phyloP scores from a whole-genome alignment of 306 rosid genomes.

The Carpinus viminea region DNA sequence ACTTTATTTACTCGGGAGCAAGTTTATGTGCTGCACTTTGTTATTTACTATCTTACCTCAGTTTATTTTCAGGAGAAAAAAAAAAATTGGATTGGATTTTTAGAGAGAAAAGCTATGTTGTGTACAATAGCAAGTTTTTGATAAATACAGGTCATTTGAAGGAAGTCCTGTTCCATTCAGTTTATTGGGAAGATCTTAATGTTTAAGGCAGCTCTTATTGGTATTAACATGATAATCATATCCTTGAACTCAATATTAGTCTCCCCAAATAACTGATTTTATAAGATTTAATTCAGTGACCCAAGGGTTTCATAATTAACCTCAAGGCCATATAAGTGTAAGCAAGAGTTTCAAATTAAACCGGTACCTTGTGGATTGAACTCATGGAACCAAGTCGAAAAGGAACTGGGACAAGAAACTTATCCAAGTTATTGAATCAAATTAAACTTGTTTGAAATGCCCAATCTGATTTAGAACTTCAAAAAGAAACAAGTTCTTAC shows the following conservation, averaged over 20 bases:
- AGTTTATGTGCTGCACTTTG: slow-evolving; percentile 9
- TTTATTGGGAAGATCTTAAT: background rate
- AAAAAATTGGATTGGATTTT: background rate
- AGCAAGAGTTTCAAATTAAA: background rate
- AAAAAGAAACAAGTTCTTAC: background rate
- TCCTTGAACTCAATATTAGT: background rate
- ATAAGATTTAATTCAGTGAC: background rate
- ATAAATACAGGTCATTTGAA: background rate
- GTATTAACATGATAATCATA: background rate
- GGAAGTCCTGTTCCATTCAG: background rate
- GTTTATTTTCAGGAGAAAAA: background rate
- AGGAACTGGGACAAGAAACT: background rate
- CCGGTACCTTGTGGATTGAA: background rate
- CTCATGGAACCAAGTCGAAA: too few relatives aligned
- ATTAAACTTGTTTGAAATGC: too few relatives aligned
- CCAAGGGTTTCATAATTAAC: background rate
- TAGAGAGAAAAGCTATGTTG: background rate
- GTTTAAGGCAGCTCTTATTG: background rate
- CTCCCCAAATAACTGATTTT: background rate
- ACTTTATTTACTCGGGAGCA: slow-evolving; percentile 4
- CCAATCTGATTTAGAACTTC: background rate
- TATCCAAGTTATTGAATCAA: background rate
- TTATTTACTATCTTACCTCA: background rate
- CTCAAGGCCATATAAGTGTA: too few relatives aligned
- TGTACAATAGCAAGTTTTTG: background rate